Percentiles rank a stretch among this genome's conserved stretches.
These are phyloP conservation scores for Vanderwaltozyma yarrowii DNA, from an alignment of 805 yeast genomes.

Conservation along the genomic window DNA sequence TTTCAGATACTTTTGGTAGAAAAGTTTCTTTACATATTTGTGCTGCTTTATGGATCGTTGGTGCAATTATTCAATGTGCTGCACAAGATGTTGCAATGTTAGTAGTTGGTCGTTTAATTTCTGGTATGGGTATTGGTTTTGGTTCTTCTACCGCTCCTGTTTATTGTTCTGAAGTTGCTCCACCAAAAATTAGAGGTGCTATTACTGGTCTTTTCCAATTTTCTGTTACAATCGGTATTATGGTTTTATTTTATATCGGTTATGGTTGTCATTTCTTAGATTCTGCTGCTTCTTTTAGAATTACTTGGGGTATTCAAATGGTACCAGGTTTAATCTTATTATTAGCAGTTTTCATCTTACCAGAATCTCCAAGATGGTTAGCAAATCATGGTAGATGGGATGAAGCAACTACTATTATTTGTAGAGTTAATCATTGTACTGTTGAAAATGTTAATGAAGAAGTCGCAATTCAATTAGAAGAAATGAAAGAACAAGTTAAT, in stretches of 20 bases:
- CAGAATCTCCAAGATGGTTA: constrained; percentile 70
- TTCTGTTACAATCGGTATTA: constrained; percentile 61
- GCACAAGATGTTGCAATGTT: constrained; percentile 39
- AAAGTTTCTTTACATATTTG: constrained; percentile 44
- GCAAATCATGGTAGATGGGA: constrained; percentile 40
- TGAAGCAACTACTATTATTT: constrained; percentile 46
- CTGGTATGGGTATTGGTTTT: constrained; percentile 63
- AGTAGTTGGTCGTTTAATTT: constrained; percentile 54
- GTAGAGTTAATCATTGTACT: too few species aligned
- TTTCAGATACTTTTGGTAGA: constrained; percentile 39
- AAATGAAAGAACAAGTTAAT: constrained; percentile 26
- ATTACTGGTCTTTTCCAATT: constrained; percentile 64
- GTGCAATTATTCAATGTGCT: constrained; percentile 45
- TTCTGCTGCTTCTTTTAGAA: constrained; percentile 56
- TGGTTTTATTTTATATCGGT: constrained; percentile 34
- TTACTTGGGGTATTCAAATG: constrained; percentile 68
- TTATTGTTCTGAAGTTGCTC: constrained; percentile 70
- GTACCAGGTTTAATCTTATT: constrained; percentile 41
- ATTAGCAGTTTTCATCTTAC: constrained; percentile 34
- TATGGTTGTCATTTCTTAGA: constrained; percentile 55
- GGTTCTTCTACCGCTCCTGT: constrained; percentile 75
- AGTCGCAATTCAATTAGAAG: constrained; percentile 18
- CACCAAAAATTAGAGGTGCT: constrained; percentile 55
- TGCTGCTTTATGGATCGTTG: constrained; percentile 45
- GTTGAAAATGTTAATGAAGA: too few species aligned